Conservation (phyloP, 148 eudicot species). For the Beta vulgaris region DNA sequence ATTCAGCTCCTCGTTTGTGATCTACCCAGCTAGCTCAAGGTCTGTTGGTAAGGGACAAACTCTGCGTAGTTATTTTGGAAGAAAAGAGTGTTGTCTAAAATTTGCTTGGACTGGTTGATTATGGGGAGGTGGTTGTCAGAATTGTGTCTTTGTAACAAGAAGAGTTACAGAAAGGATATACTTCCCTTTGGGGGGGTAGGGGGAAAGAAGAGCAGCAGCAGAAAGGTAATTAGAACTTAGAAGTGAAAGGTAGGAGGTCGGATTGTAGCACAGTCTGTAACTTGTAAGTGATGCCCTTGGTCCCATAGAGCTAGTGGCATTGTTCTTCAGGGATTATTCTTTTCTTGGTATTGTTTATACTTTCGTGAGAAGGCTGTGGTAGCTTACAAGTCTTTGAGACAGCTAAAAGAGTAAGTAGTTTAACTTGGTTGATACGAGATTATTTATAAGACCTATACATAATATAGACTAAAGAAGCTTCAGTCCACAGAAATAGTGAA, state of each 20-base stretch:
- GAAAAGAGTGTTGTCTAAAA: not conserved
- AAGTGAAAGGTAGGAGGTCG: not conserved
- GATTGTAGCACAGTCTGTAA: not conserved
- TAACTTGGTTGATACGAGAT: not conserved
- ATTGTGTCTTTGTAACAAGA: not conserved
- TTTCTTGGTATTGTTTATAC: not conserved
- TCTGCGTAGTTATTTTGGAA: not conserved
- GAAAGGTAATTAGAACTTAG: not conserved
- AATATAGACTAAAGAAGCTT: not conserved
- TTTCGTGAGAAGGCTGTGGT: not conserved
- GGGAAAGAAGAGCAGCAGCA: not conserved
- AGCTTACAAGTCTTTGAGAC: not conserved
- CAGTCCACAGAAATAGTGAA: not conserved
- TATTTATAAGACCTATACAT: not conserved
- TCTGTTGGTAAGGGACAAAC: not conserved
- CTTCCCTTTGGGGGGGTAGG: not conserved
- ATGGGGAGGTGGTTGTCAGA: no score
- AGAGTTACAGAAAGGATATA: not conserved
- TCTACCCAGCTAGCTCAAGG: not conserved
- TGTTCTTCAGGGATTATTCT: not conserved
- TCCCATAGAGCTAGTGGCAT: not conserved
- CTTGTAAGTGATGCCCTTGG: not conserved
- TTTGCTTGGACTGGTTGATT: not conserved
- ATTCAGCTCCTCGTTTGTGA: constrained; percentile 7
- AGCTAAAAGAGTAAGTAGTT: not conserved